Conservation (phyloP, 768 basidiomycete species). For the Termitomyces sp. region DNA sequence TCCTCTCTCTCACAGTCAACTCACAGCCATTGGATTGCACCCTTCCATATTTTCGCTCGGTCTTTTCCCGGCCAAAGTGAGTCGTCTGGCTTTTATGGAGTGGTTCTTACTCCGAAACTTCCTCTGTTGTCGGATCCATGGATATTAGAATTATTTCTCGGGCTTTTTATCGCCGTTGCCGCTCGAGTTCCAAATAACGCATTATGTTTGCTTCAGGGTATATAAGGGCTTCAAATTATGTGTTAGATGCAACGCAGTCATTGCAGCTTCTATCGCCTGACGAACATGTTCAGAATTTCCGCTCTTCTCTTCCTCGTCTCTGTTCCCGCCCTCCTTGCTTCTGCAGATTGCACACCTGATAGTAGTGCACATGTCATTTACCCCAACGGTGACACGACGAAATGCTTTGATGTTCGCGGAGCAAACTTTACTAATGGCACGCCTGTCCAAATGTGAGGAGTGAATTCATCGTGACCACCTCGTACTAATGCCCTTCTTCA, state of each 20-base stretch:
- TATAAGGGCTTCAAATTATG: background rate
- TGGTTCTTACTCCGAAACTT: background rate
- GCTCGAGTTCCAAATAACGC: background rate
- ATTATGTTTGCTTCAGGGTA: background rate
- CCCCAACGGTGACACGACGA: constrained; percentile 20
- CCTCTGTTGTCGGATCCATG: background rate
- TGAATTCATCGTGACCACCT: background rate
- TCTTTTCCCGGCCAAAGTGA: background rate
- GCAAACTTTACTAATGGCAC: constrained; percentile 25
- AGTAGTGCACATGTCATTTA: constrained; percentile 14
- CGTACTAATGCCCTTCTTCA: background rate
- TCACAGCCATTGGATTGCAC: too few species aligned
- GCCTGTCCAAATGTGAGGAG: constrained; percentile 27
- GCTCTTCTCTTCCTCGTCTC: constrained; percentile 3
- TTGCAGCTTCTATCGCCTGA: background rate
- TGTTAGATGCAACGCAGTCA: background rate
- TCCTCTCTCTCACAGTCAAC: too few species aligned
- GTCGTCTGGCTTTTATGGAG: background rate
- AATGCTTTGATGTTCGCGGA: constrained; percentile 30
- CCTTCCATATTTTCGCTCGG: background rate
- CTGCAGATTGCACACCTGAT: constrained; percentile 6
- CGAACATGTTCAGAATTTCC: background rate
- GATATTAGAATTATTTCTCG: background rate
- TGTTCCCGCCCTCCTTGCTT: constrained; percentile 1
- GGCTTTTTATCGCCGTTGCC: background rate